Conservation (phyloP, 2,329 filamentous ascomycete genomes). For the Podosphaera fusca region DNA sequence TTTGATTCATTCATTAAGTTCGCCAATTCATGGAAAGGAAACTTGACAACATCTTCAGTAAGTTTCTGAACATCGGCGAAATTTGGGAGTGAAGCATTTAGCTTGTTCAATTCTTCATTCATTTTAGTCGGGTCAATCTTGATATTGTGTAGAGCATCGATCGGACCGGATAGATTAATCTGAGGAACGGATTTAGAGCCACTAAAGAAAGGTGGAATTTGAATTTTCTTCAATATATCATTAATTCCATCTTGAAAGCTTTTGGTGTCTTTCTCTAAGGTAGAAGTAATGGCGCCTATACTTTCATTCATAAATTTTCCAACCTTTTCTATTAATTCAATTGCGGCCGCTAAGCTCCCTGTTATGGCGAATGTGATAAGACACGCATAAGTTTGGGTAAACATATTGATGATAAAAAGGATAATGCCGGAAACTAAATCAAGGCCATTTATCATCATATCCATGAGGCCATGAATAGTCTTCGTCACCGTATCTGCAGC, state of each 20-base stretch:
- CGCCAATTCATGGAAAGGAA: slow-evolving; percentile 66
- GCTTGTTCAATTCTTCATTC: slow-evolving; percentile 40
- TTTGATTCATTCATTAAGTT: slow-evolving; percentile 47
- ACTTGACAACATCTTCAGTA: slow-evolving; percentile 47
- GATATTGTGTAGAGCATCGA: slow-evolving; percentile 46
- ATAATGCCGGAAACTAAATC: slow-evolving; percentile 72
- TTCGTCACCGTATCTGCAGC: slow-evolving; percentile 60
- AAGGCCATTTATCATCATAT: slow-evolving; percentile 54
- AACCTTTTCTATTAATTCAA: slow-evolving; percentile 36
- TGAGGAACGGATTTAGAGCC: slow-evolving; percentile 21
- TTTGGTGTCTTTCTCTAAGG: slow-evolving; percentile 25
- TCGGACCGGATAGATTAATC: slow-evolving; percentile 40
- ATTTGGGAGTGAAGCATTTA: slow-evolving; percentile 60
- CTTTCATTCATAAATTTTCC: slow-evolving; percentile 35
- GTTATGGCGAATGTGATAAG: slow-evolving; percentile 65
- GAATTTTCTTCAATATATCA: slow-evolving; percentile 30
- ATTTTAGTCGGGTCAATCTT: slow-evolving; percentile 43
- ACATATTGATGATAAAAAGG: slow-evolving; percentile 76
- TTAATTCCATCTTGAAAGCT: slow-evolving; percentile 33
- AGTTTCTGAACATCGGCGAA: slow-evolving; percentile 70
- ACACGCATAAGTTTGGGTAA: slow-evolving; percentile 77
- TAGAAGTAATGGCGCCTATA: slow-evolving; percentile 21
- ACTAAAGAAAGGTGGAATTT: slow-evolving; percentile 23
- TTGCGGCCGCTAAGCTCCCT: slow-evolving; percentile 50
- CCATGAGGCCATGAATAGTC: slow-evolving; percentile 57